A percentile compares a stretch with the other conserved stretches of the same genome.
These are phyloP conservation scores for Tetrapisispora namnaoensis DNA, from an alignment of 805 yeast species.

Conservation along the genomic window DNA sequence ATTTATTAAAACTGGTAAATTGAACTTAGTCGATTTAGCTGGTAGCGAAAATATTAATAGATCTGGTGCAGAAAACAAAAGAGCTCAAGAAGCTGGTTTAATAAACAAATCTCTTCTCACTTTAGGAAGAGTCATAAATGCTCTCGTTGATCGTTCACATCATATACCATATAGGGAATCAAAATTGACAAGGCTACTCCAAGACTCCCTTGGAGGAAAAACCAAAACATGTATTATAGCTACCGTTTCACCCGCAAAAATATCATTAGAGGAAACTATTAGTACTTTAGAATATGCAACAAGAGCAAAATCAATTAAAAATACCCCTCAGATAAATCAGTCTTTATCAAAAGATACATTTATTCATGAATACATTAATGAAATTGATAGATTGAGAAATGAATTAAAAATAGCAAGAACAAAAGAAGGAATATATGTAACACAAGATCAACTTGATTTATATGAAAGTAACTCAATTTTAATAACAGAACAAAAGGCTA, in stretches of 20 bases:
- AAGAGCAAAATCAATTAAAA: slow-evolving; percentile 67
- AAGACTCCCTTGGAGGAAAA: slow-evolving; percentile 76
- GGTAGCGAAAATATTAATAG: slow-evolving; percentile 81
- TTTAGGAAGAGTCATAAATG: slow-evolving; percentile 77
- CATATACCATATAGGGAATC: slow-evolving; percentile 84
- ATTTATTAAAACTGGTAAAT: slow-evolving; percentile 46
- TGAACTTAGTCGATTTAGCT: slow-evolving; percentile 86
- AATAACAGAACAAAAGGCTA: slow-evolving; percentile 41
- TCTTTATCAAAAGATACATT: slow-evolving; percentile 34
- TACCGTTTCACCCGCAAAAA: slow-evolving; percentile 69
- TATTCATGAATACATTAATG: slow-evolving; percentile 42
- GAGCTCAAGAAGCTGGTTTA: slow-evolving; percentile 88
- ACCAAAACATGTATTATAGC: slow-evolving; percentile 79
- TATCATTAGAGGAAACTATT: slow-evolving; percentile 62
- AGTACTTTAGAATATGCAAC: slow-evolving; percentile 79
- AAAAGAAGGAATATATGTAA: slow-evolving; percentile 48
- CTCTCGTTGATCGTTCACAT: slow-evolving; percentile 48
- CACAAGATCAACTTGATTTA: slow-evolving; percentile 32
- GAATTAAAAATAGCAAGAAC: slow-evolving; percentile 56
- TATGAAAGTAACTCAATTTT: slow-evolving; percentile 41
- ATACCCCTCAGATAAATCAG: slow-evolving; percentile 54
- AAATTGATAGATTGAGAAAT: slow-evolving; percentile 45
- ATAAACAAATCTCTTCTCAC: slow-evolving; percentile 80
- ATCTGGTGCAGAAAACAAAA: slow-evolving; percentile 73
- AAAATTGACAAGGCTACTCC: slow-evolving; percentile 65